Conservation (phyloP, 306 rosid genomes). For the Acacia crassicarpa region DNA sequence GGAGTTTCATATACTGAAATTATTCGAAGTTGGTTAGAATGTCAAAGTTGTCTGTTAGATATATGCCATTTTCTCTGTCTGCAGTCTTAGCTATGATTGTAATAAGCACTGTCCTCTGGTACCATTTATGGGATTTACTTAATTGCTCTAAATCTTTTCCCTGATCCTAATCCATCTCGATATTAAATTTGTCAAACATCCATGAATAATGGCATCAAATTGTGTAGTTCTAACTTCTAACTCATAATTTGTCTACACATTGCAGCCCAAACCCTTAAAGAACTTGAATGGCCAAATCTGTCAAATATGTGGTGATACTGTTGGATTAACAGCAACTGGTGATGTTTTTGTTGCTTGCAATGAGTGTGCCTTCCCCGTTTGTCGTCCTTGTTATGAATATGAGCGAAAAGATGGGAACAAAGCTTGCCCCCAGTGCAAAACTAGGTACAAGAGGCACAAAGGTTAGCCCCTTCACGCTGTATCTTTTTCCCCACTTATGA, state of each 20-base stretch:
- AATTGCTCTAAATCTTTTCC: not conserved
- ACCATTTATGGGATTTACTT: not conserved
- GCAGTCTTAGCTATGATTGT: not conserved
- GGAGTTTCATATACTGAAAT: not conserved
- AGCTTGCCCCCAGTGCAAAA: constrained; percentile 93
- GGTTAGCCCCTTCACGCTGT: constrained; percentile 47
- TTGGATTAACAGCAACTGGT: constrained; percentile 74
- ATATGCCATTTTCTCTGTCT: not conserved
- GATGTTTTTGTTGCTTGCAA: constrained; percentile 90
- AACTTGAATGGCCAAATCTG: constrained; percentile 82
- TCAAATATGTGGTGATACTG: constrained; percentile 86
- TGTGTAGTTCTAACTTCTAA: constrained; percentile 30
- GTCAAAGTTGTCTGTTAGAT: not conserved
- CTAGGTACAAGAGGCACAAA: constrained; percentile 77
- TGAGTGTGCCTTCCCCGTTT: constrained; percentile 92
- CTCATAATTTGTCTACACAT: not conserved
- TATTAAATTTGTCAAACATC: not conserved
- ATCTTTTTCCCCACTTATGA: not conserved
- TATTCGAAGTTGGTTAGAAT: not conserved
- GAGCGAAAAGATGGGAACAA: constrained; percentile 81
- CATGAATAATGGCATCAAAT: not conserved
- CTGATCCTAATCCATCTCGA: not conserved
- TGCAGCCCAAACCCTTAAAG: constrained; percentile 81
- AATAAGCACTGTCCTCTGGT: not conserved
- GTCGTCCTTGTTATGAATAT: constrained; percentile 83